A percentile compares a stretch with the other conserved stretches of the same genome.
These are phyloP conservation scores for Podospora pseudoanserina DNA, from an alignment of 495 filamentous ascomycete species.

Conservation along the genomic window DNA sequence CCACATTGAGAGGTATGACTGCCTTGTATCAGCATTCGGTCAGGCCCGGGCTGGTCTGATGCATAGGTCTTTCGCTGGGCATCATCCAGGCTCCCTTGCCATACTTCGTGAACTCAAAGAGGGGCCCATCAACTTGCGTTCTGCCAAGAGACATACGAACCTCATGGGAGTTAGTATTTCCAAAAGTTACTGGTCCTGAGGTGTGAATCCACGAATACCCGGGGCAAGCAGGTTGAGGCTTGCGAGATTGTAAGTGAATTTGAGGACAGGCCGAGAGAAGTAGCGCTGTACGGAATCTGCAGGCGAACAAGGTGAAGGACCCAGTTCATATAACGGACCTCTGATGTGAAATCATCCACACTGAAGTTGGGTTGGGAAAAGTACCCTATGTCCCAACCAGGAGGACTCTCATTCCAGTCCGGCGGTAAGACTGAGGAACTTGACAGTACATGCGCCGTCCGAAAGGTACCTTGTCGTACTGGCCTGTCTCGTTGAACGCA, in stretches of 20 bases:
- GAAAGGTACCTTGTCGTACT: conserved; percentile 28
- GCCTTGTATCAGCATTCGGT: background rate
- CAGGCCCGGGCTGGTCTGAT: background rate
- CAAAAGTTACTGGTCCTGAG: background rate
- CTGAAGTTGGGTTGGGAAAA: background rate
- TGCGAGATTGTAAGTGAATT: background rate
- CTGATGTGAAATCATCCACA: background rate
- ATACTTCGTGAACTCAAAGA: background rate
- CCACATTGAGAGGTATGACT: background rate
- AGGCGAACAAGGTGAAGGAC: background rate
- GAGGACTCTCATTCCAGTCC: background rate
- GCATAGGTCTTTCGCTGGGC: background rate
- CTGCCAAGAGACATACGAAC: background rate
- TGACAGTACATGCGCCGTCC: conserved; percentile 18
- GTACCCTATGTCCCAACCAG: background rate
- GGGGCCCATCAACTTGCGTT: background rate
- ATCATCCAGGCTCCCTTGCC: background rate
- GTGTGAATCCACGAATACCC: background rate
- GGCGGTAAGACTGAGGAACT: conserved; percentile 4
- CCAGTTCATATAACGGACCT: background rate
- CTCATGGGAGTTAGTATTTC: no score
- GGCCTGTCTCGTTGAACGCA: conserved; percentile 9
- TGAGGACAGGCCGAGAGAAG: background rate
- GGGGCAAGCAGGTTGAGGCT: background rate
- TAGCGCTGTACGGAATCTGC: no score